Conservation (phyloP, 2,329 filamentous ascomycete species). For the Neophaeococcomyces aloes region DNA sequence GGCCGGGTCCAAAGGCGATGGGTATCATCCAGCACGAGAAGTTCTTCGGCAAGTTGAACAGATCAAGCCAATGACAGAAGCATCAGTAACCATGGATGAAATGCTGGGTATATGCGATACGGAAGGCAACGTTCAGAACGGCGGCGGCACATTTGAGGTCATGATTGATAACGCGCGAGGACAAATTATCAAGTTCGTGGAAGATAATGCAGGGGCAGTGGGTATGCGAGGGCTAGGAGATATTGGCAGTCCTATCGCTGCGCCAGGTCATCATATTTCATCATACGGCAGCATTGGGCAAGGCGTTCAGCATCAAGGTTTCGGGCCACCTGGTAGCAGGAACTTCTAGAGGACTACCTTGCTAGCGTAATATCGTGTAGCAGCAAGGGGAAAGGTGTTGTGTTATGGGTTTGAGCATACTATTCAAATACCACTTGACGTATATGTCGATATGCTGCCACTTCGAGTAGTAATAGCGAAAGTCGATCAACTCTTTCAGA, state of each 20-base stretch:
- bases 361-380: not conserved
- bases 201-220: conserved; percentile 38
- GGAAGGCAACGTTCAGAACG: conserved; percentile 74
- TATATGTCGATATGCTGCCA: no score
- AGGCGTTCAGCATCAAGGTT: conserved; percentile 18
- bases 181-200: conserved; percentile 40
- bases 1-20: conserved; percentile 39
- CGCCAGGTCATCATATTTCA: conserved; percentile 25
- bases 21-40: conserved; percentile 58
- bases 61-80: conserved; percentile 45
- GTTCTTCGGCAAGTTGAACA: conserved; percentile 56
- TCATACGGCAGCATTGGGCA: conserved; percentile 30
- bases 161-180: conserved; percentile 39
- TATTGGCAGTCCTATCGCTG: conserved; percentile 56
- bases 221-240: conserved; percentile 48
- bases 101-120: conserved; percentile 81
- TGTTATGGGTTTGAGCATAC: not conserved
- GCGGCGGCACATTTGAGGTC: conserved; percentile 76
- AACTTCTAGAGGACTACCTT: not conserved
- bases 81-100: conserved; percentile 51
- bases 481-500: no score
- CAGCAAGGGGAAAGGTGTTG: not conserved
- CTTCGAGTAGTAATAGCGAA: no score
- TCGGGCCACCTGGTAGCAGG: conserved; percentile 3
- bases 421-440: not conserved